phyloP scores from a whole-genome alignment of 2,329 filamentous ascomycete genomes.

The Monosporascus sp. region DNA sequence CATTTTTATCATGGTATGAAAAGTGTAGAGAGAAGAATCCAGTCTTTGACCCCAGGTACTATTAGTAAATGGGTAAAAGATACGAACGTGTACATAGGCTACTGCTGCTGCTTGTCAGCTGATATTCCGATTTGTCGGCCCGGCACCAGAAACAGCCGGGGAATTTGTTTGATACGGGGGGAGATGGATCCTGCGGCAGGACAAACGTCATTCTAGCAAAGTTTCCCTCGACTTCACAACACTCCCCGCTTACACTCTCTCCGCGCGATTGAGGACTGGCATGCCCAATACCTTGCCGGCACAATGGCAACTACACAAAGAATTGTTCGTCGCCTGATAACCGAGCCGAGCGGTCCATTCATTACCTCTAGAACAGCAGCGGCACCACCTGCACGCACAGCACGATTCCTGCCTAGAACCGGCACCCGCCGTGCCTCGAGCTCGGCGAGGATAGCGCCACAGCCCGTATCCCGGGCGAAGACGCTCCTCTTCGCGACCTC shows the following conservation, averaged over 20 bases:
- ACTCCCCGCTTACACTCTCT: slow-evolving; percentile 6
- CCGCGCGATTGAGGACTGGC: slow-evolving; percentile 24
- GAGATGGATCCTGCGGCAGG: not conserved
- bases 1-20: too few species aligned
- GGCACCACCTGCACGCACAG: not conserved
- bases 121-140: not conserved
- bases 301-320: slow-evolving; percentile 21
- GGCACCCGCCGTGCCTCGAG: slow-evolving; percentile 16
- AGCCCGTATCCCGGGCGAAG: slow-evolving; percentile 29
- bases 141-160: not conserved
- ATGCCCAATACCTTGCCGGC: slow-evolving; percentile 16
- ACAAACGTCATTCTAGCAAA: not conserved
- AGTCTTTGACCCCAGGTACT: not conserved
- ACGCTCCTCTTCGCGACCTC: slow-evolving; percentile 36
- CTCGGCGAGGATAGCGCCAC: slow-evolving; percentile 15
- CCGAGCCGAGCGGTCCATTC: slow-evolving; percentile 10
- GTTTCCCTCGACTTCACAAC: slow-evolving; percentile 3
- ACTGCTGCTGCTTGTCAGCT: not conserved
- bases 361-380: slow-evolving; percentile 11
- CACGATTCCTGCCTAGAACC: slow-evolving; percentile 9
- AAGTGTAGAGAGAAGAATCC: too few species aligned
- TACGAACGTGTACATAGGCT: too few species aligned
- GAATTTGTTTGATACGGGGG: too few species aligned
- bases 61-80: slow-evolving; percentile 3
- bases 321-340: slow-evolving; percentile 15